A percentile compares a stretch with the other conserved stretches of the same genome.
Conservation (phyloP, 2,329 filamentous ascomycete species). For the Scedosporium dehoogii region DNA sequence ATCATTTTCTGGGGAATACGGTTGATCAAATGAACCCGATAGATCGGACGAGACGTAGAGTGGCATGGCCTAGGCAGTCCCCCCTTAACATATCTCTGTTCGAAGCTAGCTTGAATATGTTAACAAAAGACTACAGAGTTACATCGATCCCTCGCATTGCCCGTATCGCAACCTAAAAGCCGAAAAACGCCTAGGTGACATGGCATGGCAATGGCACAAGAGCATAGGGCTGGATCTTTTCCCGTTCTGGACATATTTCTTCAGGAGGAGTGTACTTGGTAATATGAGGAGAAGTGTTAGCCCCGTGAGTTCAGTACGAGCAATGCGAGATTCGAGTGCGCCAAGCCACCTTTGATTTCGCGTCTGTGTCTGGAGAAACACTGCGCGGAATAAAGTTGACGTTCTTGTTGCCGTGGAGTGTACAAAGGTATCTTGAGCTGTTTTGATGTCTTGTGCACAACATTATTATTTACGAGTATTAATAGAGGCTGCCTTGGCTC, state of each 20-base stretch:
- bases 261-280: not conserved
- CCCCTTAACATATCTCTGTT: not conserved
- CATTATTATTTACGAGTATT: no score
- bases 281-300: not conserved
- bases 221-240: not conserved
- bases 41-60: not conserved
- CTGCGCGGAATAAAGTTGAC: no score
- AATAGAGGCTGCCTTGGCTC: no score
- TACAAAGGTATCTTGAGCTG: no score
- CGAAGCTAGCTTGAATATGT: not conserved
- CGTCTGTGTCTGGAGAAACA: not conserved
- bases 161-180: not conserved
- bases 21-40: not conserved
- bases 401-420: no score
- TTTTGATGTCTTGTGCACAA: no score
- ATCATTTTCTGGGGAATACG: not conserved
- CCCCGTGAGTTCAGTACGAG: not conserved
- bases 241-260: not conserved
- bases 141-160: not conserved
- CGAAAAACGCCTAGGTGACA: not conserved
- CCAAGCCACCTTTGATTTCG: not conserved
- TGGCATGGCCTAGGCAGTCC: no score
- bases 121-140: not conserved
- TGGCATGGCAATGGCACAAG: not conserved
- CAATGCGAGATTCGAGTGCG: not conserved